Evolutionary conservation across 345 rosid genomes (phyloP).

Genomic region (Eucalyptus sp.): DNA sequence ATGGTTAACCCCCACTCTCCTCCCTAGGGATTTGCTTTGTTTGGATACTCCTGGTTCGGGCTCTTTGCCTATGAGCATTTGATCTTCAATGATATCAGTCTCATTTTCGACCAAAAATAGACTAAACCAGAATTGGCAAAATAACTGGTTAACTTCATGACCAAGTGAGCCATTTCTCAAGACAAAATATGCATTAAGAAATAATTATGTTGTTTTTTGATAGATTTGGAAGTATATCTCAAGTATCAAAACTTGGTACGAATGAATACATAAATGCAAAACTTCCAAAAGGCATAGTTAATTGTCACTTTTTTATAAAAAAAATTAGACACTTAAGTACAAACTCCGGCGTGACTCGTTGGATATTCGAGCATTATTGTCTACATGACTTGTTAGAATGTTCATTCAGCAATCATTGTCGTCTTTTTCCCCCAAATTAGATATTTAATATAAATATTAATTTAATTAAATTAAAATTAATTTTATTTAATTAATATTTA

Average conservation of each 20-base stretch:
- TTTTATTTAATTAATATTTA: no score
- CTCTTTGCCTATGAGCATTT: not conserved
- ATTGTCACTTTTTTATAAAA: no score
- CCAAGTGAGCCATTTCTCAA: not conserved
- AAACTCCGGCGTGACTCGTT: accelerated
- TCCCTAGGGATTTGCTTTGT: not conserved
- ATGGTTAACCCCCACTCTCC: not conserved
- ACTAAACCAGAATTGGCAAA: not conserved
- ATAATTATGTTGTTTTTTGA: not conserved
- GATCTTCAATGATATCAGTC: not conserved
- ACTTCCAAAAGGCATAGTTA: accelerated
- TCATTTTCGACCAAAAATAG: not conserved
- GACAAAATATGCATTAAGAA: not conserved
- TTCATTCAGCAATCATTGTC: no score
- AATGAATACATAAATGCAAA: no score
- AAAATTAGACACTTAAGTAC: no score
- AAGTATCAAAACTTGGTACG: no score
- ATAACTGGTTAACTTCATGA: not conserved
- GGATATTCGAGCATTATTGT: accelerated
- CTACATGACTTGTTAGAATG: no score
- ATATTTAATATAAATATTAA: no score
- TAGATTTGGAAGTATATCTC: not conserved
- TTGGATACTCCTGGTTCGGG: not conserved
- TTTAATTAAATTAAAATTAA: no score
- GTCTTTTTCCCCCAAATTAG: no score